These are phyloP conservation scores for Chlorociboria aeruginascens DNA, from an alignment of 495 filamentous ascomycete genomes.

Conservation along the genomic window DNA sequence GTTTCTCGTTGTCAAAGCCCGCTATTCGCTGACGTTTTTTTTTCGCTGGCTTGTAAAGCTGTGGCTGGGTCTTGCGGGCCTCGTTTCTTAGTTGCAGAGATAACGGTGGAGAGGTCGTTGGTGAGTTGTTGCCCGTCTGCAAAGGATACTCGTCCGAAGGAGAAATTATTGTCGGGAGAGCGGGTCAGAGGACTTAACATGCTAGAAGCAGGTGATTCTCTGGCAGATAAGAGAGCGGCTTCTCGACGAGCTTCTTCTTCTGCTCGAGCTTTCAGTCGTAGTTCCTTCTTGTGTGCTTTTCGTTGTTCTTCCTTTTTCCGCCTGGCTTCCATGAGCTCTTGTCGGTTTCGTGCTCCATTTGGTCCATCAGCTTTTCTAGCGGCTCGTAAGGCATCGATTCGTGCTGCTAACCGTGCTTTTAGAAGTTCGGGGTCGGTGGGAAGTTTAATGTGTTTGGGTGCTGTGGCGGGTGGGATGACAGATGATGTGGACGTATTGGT, in stretches of 20 bases:
- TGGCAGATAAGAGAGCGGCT: slow-evolving; percentile 50
- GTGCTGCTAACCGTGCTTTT: slow-evolving; percentile 62
- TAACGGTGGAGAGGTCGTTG: slow-evolving; percentile 47
- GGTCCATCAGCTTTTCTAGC: slow-evolving; percentile 70
- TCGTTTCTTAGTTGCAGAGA: slow-evolving; percentile 45
- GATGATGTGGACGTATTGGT: slow-evolving; percentile 64
- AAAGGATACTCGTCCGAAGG: slow-evolving; percentile 81
- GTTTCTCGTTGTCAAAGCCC: slow-evolving; percentile 62
- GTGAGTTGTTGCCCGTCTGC: slow-evolving; percentile 70
- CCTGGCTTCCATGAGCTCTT: slow-evolving; percentile 82
- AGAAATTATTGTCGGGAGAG: slow-evolving; percentile 49
- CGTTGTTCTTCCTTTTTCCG: slow-evolving; percentile 77
- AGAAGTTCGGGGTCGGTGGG: slow-evolving; percentile 55
- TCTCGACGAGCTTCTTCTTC: slow-evolving; percentile 60
- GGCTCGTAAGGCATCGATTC: slow-evolving; percentile 70
- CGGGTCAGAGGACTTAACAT: slow-evolving; percentile 58
- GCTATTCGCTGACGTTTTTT: slow-evolving; percentile 59
- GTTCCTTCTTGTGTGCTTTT: slow-evolving; percentile 75
- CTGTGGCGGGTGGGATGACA: slow-evolving; percentile 45
- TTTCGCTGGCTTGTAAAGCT: slow-evolving; percentile 54
- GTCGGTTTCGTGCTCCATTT: slow-evolving; percentile 67
- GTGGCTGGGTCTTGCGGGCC: slow-evolving; percentile 73
- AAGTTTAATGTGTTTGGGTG: slow-evolving; percentile 39
- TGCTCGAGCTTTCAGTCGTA: slow-evolving; percentile 59
- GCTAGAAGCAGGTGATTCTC: slow-evolving; percentile 41